phyloP scores from a whole-genome alignment of 2,329 filamentous ascomycete genomes.

The Dothidotthia symphoricarpi region DNA sequence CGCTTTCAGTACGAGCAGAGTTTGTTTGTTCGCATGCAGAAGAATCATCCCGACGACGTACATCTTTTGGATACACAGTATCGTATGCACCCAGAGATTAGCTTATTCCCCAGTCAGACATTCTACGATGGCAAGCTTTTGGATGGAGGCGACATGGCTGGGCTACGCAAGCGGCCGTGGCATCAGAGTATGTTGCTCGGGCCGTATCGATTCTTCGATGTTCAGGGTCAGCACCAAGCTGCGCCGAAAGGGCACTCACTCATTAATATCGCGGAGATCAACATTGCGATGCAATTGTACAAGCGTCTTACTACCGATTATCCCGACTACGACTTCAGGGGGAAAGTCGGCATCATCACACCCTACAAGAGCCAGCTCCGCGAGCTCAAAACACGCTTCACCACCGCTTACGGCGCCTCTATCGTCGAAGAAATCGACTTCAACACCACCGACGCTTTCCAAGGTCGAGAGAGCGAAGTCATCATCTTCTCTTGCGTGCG shows the following conservation, averaged over 20 bases:
- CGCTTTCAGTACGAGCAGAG: conserved; percentile 95
- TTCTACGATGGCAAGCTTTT: conserved; percentile 89
- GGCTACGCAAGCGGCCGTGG: conserved; percentile 76
- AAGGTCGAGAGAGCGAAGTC: conserved; percentile 93
- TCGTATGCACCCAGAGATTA: conserved; percentile 98
- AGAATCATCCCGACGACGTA: conserved; percentile 81
- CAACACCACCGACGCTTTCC: conserved; percentile 98
- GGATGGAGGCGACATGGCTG: conserved; percentile 80
- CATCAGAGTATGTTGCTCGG: conserved; percentile 77
- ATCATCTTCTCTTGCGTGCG: conserved; percentile 99
- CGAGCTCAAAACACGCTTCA: conserved; percentile 75
- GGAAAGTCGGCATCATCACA: conserved; percentile 95
- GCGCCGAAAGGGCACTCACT: conserved; percentile 85
- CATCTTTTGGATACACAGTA: conserved; percentile 98
- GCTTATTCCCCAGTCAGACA: conserved; percentile 79
- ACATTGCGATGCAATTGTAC: conserved; percentile 82
- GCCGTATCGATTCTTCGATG: conserved; percentile 96
- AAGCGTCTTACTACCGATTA: conserved; percentile 73
- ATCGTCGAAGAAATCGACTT: conserved; percentile 86
- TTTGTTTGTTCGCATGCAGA: conserved; percentile 97
- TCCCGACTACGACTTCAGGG: conserved; percentile 65
- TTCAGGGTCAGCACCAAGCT: conserved; percentile 79
- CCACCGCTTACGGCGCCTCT: conserved; percentile 65
- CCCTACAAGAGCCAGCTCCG: conserved; percentile 93
- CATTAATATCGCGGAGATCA: conserved; percentile 82